A percentile compares a stretch with the other conserved stretches of the same genome.
These are phyloP conservation scores for Kwoniella dendrophila DNA, from an alignment of 768 basidiomycete genomes.

Conservation along the genomic window DNA sequence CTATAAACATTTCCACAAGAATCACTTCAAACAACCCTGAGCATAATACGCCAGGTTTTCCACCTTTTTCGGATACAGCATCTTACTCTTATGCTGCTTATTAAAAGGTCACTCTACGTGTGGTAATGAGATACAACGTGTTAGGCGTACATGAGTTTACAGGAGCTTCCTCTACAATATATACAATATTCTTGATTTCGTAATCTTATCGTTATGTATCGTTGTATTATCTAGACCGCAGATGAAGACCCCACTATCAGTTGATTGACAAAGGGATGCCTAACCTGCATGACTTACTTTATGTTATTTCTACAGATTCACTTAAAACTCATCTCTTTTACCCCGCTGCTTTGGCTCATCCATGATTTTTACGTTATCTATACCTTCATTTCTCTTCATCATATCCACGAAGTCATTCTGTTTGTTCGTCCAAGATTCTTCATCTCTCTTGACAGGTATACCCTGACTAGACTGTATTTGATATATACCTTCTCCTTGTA, in stretches of 20 bases:
- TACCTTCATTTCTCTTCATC: constrained; percentile 32
- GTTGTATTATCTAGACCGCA: too few relatives aligned
- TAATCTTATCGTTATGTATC: too few relatives aligned
- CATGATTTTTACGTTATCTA: constrained; percentile 38
- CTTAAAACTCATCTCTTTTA: constrained; percentile 40
- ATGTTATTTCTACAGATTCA: not conserved
- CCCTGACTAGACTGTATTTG: constrained; percentile 22
- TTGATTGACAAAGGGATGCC: too few relatives aligned
- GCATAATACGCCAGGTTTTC: too few relatives aligned
- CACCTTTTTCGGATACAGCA: too few relatives aligned
- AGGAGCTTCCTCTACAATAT: too few relatives aligned
- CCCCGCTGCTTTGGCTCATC: constrained; percentile 39
- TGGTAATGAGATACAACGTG: too few relatives aligned
- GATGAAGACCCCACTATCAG: too few relatives aligned
- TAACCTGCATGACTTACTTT: not conserved
- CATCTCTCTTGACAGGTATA: constrained; percentile 24
- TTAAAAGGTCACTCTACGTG: too few relatives aligned
- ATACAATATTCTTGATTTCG: too few relatives aligned
- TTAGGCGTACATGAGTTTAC: too few relatives aligned
- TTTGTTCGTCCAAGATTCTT: not conserved
- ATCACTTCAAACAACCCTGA: not conserved
- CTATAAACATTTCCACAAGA: constrained; percentile 3
- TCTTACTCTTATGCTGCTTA: too few relatives aligned
- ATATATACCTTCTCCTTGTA: constrained; percentile 46
- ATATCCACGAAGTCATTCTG: constrained; percentile 11